Percentiles rank a stretch among this genome's conserved stretches.
Evolutionary conservation across 1,139 yeast species (phyloP).

Genomic region (Pichia sp.): DNA sequence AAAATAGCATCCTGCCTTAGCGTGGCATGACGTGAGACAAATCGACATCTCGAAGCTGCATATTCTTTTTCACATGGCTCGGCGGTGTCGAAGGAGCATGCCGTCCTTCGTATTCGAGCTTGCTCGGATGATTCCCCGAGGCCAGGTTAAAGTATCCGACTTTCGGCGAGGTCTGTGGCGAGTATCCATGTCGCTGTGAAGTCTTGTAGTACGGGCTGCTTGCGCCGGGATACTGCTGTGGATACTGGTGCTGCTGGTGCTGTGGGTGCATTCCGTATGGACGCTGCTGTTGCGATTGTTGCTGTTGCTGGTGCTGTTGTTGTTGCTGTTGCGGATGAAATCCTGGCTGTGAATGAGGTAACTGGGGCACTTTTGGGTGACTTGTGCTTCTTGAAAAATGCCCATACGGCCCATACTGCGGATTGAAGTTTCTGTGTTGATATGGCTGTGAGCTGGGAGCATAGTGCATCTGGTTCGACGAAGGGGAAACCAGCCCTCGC

Average conservation of each 20-base stretch:
- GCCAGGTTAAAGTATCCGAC: not conserved
- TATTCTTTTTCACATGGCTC: slow-evolving; percentile 6
- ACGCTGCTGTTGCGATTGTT: not conserved
- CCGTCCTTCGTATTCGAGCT: not conserved
- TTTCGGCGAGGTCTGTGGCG: slow-evolving; percentile 6
- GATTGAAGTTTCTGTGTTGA: slow-evolving; percentile 3
- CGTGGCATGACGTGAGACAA: slow-evolving; percentile 15
- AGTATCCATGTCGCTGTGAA: slow-evolving; percentile 2
- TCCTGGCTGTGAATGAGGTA: not conserved
- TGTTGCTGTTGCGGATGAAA: slow-evolving; percentile 1
- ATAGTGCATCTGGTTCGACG: not conserved
- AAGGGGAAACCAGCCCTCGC: not conserved
- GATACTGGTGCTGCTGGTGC: not conserved
- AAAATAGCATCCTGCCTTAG: not conserved
- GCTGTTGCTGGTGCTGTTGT: not conserved
- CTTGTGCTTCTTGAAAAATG: not conserved
- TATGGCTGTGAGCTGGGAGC: not conserved
- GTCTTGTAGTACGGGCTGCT: not conserved
- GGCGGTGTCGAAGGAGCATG: slow-evolving; percentile 1
- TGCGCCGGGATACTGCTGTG: not conserved
- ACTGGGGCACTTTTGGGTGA: not conserved
- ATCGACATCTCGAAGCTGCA: slow-evolving; percentile 11
- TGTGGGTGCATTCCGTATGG: not conserved
- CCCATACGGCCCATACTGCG: not conserved
- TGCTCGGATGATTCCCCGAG: not conserved